A percentile compares a stretch with the other conserved stretches of the same genome.
These are phyloP conservation scores for Phellopilus nigrolimitatus DNA, from an alignment of 1,284 basidiomycete species.

Conservation along the genomic window DNA sequence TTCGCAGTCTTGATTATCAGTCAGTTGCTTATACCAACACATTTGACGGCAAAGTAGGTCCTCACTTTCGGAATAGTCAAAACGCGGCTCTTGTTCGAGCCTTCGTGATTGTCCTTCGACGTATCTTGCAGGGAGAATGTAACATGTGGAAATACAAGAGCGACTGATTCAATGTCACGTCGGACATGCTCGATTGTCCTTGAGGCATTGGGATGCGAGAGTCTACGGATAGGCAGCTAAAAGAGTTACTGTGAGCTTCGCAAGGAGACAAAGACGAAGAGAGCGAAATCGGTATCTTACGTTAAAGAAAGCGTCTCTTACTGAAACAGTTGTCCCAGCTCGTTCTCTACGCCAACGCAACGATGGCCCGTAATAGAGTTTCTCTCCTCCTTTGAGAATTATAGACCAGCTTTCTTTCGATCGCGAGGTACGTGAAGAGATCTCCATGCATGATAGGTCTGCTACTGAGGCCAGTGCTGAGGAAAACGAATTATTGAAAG, in stretches of 20 bases:
- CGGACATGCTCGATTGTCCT: constrained; percentile 63
- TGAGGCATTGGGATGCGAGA: constrained; percentile 53
- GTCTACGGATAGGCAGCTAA: constrained; percentile 75
- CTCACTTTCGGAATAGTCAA: constrained; percentile 63
- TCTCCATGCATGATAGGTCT: constrained; percentile 69
- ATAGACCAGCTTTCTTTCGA: constrained; percentile 37
- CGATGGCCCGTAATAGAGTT: constrained; percentile 67
- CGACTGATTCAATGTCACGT: constrained; percentile 65
- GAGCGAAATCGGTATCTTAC: constrained; percentile 43
- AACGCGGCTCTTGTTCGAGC: constrained; percentile 38
- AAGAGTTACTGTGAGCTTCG: constrained; percentile 14
- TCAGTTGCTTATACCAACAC: neutral
- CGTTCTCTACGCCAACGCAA: constrained; percentile 65
- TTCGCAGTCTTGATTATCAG: constrained; percentile 52
- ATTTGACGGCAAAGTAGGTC: neutral
- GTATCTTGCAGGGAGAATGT: constrained; percentile 65
- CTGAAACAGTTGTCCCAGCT: constrained; percentile 72
- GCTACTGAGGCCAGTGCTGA: constrained; percentile 80
- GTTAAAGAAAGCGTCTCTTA: constrained; percentile 85
- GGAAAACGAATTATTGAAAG: neutral
- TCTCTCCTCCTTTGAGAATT: constrained; percentile 50
- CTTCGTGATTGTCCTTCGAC: constrained; percentile 32
- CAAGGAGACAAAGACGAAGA: no score
- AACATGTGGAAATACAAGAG: constrained; percentile 67
- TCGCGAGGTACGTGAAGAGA: constrained; percentile 61